phyloP scores from a whole-genome alignment of 257 asterid species.

The Solanum chilense region DNA sequence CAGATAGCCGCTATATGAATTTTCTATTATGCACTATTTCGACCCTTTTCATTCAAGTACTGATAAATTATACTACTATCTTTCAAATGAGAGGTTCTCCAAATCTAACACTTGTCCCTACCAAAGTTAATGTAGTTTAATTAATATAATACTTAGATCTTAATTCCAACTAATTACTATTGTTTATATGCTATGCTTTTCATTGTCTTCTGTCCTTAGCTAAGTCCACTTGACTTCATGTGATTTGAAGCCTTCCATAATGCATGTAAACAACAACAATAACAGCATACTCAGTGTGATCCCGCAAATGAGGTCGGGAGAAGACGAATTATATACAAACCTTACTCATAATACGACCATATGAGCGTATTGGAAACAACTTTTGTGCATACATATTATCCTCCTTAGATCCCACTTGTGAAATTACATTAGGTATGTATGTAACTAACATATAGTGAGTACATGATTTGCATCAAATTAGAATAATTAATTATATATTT shows the following conservation, averaged over 20 bases:
- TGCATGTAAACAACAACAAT: background rate
- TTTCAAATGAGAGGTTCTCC: background rate
- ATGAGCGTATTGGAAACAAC: too few species aligned
- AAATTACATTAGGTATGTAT: too few species aligned
- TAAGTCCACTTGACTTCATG: background rate
- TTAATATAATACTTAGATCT: background rate
- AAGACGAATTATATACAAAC: background rate
- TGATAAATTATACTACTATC: background rate
- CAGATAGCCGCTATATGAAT: background rate
- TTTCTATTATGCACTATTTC: background rate
- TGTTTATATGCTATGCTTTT: background rate
- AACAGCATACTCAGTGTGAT: background rate
- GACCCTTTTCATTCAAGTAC: background rate
- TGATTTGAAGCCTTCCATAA: background rate
- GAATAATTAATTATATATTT: background rate
- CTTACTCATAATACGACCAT: background rate
- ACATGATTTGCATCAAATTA: background rate
- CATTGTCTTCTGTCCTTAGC: background rate
- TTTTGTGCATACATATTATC: background rate
- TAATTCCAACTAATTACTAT: background rate
- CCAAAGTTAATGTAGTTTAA: background rate
- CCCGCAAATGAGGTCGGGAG: background rate
- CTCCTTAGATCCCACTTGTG: background rate
- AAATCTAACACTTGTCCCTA: background rate
- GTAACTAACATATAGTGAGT: background rate